Base-by-base conservation (phyloP, 192 early-diverging fungal species). In the Spizellomyces punctatus region DNA sequence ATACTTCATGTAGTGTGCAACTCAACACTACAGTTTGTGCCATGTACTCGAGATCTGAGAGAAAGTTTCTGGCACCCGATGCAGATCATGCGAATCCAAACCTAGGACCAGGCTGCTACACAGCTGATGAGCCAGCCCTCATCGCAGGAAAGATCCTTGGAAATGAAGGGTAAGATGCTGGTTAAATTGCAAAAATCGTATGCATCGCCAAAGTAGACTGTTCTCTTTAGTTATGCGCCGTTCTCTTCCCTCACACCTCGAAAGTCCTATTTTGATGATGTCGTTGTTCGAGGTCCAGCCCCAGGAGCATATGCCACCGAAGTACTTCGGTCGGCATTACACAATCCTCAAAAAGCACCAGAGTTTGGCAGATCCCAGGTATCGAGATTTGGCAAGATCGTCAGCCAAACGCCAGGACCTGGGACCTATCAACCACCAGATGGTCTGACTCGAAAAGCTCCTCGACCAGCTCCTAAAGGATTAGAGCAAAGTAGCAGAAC, bases 91-190 rank as follows among this genome's bases (percentile, higher is more conserved):
- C 83, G 5, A 85, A 85, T 67, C 84, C 84, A 22, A 79, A 79
- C 43, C 75, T 86, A 14, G 84, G 84, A 1, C 84, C 84, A 22
- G 84, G 84, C 12, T 82, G 82, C 71, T 86, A 86, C 73, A 80
- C 80, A 14, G 55, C 67, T 27, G 82, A 86, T 59, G 80, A 77
- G 22, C 54, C 72, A 10, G 72, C 72, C 5, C 64, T 81, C 46
- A 50, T 78, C 52, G 78, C 79, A 5, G 84, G 84, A 6, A 86
- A 86, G 70, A 50, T 74, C n/a, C 36, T 78, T 36, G 80, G 81
- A 17, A 50, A 71, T 50, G 66, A 77, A 50, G 79, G 84, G 84
- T 82, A 76, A 54, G 44, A 21, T 16, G n/a, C 14, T 14, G 10
- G 43, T 7, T 52, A n/a, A 6, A 10, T 5, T 19, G n/a, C 27